A percentile compares a stretch with the other conserved stretches of the same genome.
Conservation (phyloP, 352 stramenopile genomes). For the Phytophthora sansomeana region DNA sequence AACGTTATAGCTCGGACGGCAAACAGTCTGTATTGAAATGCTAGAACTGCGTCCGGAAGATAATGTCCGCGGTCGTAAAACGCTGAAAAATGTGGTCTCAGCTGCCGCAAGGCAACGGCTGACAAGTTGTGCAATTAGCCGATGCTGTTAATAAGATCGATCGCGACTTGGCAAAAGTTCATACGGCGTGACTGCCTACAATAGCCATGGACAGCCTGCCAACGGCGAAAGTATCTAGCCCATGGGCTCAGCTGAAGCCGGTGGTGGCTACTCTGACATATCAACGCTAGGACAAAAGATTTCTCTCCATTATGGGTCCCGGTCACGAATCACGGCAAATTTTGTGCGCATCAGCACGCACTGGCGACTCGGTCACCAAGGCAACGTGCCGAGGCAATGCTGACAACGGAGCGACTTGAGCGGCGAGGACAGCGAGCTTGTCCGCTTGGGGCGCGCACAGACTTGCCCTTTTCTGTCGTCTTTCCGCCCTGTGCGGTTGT, state of each 20-base stretch:
- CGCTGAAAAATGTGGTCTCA: background rate
- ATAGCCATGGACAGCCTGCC: too few species aligned
- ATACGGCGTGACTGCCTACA: too few species aligned
- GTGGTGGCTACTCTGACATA: background rate
- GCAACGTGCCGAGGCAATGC: too few species aligned
- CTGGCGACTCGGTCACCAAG: too few species aligned
- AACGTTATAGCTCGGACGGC: too few species aligned
- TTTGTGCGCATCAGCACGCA: background rate
- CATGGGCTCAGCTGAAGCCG: background rate
- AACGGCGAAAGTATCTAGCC: background rate
- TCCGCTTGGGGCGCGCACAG: slow-evolving; percentile 8
- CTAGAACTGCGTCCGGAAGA: too few species aligned
- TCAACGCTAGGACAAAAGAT: background rate
- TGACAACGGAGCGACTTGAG: too few species aligned
- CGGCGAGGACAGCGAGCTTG: background rate
- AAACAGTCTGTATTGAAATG: too few species aligned
- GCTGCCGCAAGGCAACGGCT: background rate
- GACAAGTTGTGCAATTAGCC: background rate
- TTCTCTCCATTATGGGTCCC: background rate
- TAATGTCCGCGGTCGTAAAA: too few species aligned
- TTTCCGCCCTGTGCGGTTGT: slow-evolving; percentile 20
- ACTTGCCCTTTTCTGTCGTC: slow-evolving; percentile 26
- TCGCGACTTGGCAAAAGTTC: background rate
- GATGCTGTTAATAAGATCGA: background rate
- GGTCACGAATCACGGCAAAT: background rate